phyloP scores from a whole-genome alignment of 2,329 filamentous ascomycete genomes.

The Botrytis elliptica region DNA sequence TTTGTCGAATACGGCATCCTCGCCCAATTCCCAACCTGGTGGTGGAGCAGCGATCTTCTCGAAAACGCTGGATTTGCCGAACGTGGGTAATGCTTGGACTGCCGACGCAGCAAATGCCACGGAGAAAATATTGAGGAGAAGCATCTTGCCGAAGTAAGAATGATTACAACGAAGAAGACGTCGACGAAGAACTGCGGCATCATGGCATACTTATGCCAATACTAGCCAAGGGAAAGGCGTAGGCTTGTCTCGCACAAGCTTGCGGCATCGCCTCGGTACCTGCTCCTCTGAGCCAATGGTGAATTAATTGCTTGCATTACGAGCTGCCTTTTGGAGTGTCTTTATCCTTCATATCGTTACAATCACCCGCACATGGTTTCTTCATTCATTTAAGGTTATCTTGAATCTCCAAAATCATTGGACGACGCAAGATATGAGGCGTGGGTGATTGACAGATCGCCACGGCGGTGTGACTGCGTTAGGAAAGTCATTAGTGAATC shows the following conservation, averaged over 20 bases:
- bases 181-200: constrained; percentile 1
- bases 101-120: constrained; percentile 16
- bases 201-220: constrained; percentile 20
- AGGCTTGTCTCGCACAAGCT: background rate
- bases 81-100: constrained; percentile 19
- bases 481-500: constrained; percentile 19
- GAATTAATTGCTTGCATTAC: background rate
- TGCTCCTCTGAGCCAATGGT: constrained; percentile 19
- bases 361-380: background rate
- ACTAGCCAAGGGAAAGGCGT: constrained; percentile 14
- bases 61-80: constrained; percentile 28
- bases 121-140: constrained; percentile 19
- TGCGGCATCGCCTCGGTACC: constrained; percentile 18
- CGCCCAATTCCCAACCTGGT: constrained; percentile 32
- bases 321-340: constrained; percentile 14
- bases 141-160: constrained; percentile 20
- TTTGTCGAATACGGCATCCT: constrained; percentile 30
- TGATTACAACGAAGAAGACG: constrained; percentile 6
- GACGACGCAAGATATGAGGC: background rate
- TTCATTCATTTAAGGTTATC: constrained; percentile 20
- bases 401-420: constrained; percentile 4
- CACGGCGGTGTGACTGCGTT: constrained; percentile 10
- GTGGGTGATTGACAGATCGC: constrained; percentile 11
- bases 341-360: constrained; percentile 6
- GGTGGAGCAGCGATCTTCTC: constrained; percentile 33